Percentiles rank a stretch among this genome's conserved stretches.
These are phyloP conservation scores for Aegilops longissima DNA, from an alignment of 176 grass and related monocot genomes.

Conservation along the genomic window DNA sequence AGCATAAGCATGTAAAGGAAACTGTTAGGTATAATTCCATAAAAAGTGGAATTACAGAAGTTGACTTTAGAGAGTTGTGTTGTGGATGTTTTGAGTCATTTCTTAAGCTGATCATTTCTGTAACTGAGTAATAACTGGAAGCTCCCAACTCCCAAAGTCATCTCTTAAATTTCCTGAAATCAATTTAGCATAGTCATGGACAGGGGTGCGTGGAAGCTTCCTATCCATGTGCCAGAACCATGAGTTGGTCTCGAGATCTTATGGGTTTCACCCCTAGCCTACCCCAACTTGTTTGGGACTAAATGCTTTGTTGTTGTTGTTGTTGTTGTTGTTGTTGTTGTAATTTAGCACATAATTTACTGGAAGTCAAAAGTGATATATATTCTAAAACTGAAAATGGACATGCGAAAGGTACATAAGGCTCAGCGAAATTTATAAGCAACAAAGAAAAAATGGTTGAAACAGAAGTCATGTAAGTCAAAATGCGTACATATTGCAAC, in stretches of 20 bases:
- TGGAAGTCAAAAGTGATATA: not conserved
- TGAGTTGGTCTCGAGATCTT: too few species aligned
- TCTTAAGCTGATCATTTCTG: not conserved
- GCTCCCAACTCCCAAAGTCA: not conserved
- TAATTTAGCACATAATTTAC: not conserved
- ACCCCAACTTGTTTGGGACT: too few species aligned
- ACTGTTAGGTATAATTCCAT: not conserved
- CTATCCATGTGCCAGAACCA: too few species aligned
- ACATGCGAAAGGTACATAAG: not conserved
- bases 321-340: too few species aligned
- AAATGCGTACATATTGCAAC: constrained; percentile 87
- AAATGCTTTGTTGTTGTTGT: too few species aligned
- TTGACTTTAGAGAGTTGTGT: not conserved
- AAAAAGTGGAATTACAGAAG: not conserved
- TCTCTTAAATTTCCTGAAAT: constrained; percentile 9
- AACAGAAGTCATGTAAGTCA: constrained; percentile 18
- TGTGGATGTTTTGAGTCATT: not conserved
- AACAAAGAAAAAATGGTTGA: constrained; percentile 13
- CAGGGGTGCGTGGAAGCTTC: too few species aligned
- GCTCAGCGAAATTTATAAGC: not conserved
- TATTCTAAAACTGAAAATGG: constrained; percentile 3
- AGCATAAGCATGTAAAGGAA: not conserved
- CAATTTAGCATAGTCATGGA: not conserved
- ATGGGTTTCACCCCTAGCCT: too few species aligned
- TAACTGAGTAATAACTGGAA: not conserved